phyloP scores from a whole-genome alignment of 192 early-diverging fungal genomes.

The Jimgerdemannia flammicorona region DNA sequence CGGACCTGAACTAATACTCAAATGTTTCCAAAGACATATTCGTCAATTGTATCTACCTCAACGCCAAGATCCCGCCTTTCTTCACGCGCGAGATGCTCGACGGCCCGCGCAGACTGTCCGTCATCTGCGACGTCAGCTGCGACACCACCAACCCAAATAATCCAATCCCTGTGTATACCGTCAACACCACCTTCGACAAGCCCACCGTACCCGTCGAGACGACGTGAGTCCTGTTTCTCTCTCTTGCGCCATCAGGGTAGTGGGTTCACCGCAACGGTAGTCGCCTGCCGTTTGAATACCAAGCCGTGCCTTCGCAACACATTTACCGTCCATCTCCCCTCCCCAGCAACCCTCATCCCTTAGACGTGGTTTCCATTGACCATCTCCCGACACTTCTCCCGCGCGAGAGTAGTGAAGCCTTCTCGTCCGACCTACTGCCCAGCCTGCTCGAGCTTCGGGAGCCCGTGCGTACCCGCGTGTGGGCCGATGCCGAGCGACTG shows the following conservation, averaged over 20 bases:
- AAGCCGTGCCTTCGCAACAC: background rate
- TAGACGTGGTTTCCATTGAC: constrained; percentile 95
- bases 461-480: constrained; percentile 66
- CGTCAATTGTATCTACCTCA: constrained; percentile 99
- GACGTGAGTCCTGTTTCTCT: constrained; percentile 29
- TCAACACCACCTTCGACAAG: constrained; percentile 93
- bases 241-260: background rate
- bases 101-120: constrained; percentile 64
- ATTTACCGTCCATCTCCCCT: background rate
- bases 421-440: constrained; percentile 82
- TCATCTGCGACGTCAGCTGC: constrained; percentile 93
- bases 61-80: constrained; percentile 90
- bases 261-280: no score
- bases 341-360: constrained; percentile 53
- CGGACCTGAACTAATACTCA: background rate
- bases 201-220: constrained; percentile 70
- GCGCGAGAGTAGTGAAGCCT: constrained; percentile 87
- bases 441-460: constrained; percentile 69
- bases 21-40: constrained; percentile 69
- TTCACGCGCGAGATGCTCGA: constrained; percentile 80
- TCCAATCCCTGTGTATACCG: constrained; percentile 92
- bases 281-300: background rate
- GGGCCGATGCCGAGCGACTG: constrained; percentile 82
- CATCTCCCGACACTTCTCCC: constrained; percentile 94
- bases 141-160: constrained; percentile 98